phyloP scores from a whole-genome alignment of 192 early-diverging fungal genomes.

The Linnemannia hyalina region DNA sequence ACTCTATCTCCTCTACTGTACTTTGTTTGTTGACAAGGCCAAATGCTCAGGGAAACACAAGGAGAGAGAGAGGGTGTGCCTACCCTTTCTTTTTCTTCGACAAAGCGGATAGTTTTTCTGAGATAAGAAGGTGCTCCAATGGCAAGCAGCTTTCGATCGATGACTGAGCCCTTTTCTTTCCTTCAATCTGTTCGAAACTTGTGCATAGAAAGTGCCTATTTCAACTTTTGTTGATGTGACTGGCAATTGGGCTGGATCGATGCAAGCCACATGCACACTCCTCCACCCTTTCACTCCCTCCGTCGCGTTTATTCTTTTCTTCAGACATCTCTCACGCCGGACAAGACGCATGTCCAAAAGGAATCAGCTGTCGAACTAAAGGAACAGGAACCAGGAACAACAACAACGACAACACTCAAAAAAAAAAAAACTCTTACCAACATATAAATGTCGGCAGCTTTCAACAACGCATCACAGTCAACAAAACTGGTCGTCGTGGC shows the following conservation, averaged over 20 bases:
- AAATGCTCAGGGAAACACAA: background rate
- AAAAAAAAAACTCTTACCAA: too few relatives aligned
- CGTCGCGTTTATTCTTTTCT: background rate
- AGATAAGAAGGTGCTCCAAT: background rate
- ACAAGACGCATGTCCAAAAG: background rate
- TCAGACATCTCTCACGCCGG: background rate
- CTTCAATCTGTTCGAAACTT: background rate
- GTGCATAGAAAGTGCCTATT: too few relatives aligned
- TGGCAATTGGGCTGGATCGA: background rate
- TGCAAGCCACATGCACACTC: background rate
- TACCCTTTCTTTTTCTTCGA: background rate
- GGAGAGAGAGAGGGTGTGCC: background rate
- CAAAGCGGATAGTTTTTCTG: background rate
- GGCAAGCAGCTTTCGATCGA: background rate
- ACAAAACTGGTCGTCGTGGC: slow-evolving; percentile 64
- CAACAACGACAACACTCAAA: too few relatives aligned
- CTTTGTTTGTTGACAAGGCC: background rate
- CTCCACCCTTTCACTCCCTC: background rate
- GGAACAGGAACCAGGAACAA: background rate
- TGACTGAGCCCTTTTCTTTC: background rate
- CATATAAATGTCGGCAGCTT: background rate
- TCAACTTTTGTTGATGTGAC: background rate
- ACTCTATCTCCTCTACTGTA: background rate
- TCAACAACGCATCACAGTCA: slow-evolving; percentile 28
- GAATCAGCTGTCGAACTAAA: background rate